Base-by-base conservation (phyloP, 2,329 filamentous ascomycete genomes). In the Xylaria sp. region DNA sequence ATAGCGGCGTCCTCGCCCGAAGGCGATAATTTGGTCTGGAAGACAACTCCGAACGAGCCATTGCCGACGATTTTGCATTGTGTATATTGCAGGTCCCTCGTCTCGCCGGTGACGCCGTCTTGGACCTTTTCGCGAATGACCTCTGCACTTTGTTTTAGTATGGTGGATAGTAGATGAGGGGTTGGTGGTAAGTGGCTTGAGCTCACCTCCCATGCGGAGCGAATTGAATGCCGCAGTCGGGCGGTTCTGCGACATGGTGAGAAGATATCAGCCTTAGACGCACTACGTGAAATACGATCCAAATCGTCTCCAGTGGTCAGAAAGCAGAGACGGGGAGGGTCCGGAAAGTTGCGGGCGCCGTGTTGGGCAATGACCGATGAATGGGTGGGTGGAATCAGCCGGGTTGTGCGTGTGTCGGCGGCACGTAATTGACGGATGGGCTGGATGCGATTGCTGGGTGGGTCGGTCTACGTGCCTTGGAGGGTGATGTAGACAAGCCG, bases 51-150 rank as follows among this genome's bases (percentile, higher is more conserved):
- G 76, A 99, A 99, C 42, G 95, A 98, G 75, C 96, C 96, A 84
- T 99, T 99, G 81, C 96, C 96, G 58, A 99, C 96, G 78, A 99
- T 98, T 85, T 99, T 99, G 87, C 95, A 98, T 81, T 98, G 96
- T 65, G 96, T 98, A 83, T 99, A 99, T 81, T 97, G 93, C 84
- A 99, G 90, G 78, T 99, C 96, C 82, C 93, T 92, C 77, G 94
- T 97, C 82, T 99, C 96, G 77, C 96, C 96, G 16, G 96, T 99
- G 74, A 97, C 86, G 80, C 96, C 96, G 87, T 99, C 96, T 82
- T 99, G 96, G 75, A 99, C 96, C 85, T 97, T 98, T 84, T 99
- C 96, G 81, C 94, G 94, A 81, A 99, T 93, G 74, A 98, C 92
- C 87, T 99, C 96, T 98, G 79, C 58, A 76, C 69, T 60, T 69